Evolutionary conservation across 1,139 yeast species (phyloP).

Genomic region (Citeromyces hawaiiensis): DNA sequence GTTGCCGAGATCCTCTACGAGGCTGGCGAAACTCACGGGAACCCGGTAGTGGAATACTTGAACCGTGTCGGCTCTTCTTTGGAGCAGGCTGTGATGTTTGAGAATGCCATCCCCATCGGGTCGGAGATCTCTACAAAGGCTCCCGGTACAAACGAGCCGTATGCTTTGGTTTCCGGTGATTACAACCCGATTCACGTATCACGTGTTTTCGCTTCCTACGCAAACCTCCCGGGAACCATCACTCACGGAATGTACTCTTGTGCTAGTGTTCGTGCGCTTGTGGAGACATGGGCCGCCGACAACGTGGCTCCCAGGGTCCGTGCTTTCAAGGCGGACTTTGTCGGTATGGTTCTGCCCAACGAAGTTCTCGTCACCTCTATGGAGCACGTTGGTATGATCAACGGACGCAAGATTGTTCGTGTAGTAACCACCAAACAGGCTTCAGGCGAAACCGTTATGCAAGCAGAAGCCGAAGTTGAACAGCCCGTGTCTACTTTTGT

Average conservation of each 20-base stretch:
- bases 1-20: constrained; percentile 81
- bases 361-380: constrained; percentile 78
- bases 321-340: constrained; percentile 83
- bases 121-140: constrained; percentile 64
- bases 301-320: constrained; percentile 92
- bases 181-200: constrained; percentile 97
- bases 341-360: constrained; percentile 96
- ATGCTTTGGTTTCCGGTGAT: constrained; percentile 96
- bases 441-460: constrained; percentile 61
- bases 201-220: constrained; percentile 87
- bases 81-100: constrained; percentile 88
- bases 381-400: constrained; percentile 97
- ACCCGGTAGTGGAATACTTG: constrained; percentile 93
- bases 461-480: constrained; percentile 97
- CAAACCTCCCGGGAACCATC: constrained; percentile 90
- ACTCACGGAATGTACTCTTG: constrained; percentile 99
- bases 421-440: constrained; percentile 80
- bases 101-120: constrained; percentile 79
- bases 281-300: constrained; percentile 98
- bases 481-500: constrained; percentile 96
- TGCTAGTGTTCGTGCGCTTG: constrained; percentile 87
- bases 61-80: constrained; percentile 84
- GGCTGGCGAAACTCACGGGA: constrained; percentile 91
- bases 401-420: constrained; percentile 94
- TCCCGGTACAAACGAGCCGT: constrained; percentile 84